Evolutionary conservation across 768 basidiomycete genomes (phyloP).

Genomic region (Dacryopinax primogenitus): DNA sequence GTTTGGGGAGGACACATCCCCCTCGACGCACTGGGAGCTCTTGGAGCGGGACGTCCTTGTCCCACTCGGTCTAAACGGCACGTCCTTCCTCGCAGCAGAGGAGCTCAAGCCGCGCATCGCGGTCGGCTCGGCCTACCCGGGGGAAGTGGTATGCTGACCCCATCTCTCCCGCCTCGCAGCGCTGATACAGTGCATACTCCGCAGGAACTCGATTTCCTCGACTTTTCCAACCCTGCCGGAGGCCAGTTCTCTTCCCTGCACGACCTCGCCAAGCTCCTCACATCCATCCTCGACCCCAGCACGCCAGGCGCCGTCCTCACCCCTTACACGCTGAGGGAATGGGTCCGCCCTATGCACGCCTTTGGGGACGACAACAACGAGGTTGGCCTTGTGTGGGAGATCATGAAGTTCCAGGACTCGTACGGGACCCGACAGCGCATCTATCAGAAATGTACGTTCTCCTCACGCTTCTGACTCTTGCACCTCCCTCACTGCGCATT

Average conservation of each 20-base stretch:
- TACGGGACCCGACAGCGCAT: constrained; percentile 18
- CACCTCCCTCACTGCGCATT: neutral
- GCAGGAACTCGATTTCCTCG: constrained; percentile 32
- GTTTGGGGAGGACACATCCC: constrained; percentile 16
- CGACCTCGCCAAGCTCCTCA: constrained; percentile 36
- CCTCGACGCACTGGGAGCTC: constrained; percentile 32
- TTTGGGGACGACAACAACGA: constrained; percentile 22
- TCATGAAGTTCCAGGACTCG: constrained; percentile 16
- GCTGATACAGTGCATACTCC: neutral
- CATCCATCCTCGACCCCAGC: constrained; percentile 34
- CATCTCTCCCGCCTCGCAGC: constrained; percentile 17
- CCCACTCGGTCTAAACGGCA: constrained; percentile 35
- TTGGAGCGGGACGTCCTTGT: constrained; percentile 39
- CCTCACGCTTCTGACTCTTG: neutral
- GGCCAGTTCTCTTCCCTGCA: constrained; percentile 41
- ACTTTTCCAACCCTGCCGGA: constrained; percentile 34
- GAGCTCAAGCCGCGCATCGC: constrained; percentile 31
- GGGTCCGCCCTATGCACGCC: constrained; percentile 24
- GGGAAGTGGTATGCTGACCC: constrained; percentile 8
- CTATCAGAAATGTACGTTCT: constrained; percentile 24
- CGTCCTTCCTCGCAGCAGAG: constrained; percentile 33
- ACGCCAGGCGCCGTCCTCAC: constrained; percentile 18
- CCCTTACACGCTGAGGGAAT: constrained; percentile 21
- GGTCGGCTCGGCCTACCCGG: constrained; percentile 19
- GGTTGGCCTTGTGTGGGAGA: constrained; percentile 18